Conservation (phyloP, 2,329 filamentous ascomycete genomes). For the Penicillium hordei region DNA sequence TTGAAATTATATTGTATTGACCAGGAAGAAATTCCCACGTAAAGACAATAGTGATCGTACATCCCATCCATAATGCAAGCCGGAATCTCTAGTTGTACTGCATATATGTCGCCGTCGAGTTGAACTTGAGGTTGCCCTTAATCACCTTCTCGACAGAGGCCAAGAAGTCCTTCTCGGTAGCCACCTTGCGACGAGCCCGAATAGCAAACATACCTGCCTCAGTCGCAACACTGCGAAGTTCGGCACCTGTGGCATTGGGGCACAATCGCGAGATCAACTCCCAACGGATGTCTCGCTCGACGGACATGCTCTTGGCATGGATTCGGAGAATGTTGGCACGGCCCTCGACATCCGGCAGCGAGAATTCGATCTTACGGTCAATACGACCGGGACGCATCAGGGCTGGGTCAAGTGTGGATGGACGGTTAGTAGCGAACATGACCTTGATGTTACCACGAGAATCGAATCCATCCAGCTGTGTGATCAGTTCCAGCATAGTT, state of each 20-base stretch:
- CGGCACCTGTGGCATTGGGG: slow-evolving; percentile 94
- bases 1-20: slow-evolving; percentile 25
- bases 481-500: slow-evolving; percentile 97
- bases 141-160: slow-evolving; percentile 99
- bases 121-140: slow-evolving; percentile 99
- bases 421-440: slow-evolving; percentile 98
- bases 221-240: slow-evolving; percentile 92
- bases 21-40: slow-evolving; percentile 16
- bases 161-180: slow-evolving; percentile 97
- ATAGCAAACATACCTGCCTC: slow-evolving; percentile 99
- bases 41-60: slow-evolving; percentile 36
- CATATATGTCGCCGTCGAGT: slow-evolving; percentile 96
- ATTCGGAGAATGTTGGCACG: slow-evolving; percentile 97
- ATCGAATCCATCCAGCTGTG: slow-evolving; percentile 94
- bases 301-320: slow-evolving; percentile 99
- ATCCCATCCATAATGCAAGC: slow-evolving; percentile 32
- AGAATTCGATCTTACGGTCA: slow-evolving; percentile 98
- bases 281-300: slow-evolving; percentile 98
- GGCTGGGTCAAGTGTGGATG: slow-evolving; percentile 92
- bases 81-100: slow-evolving; percentile 81
- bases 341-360: slow-evolving; percentile 92
- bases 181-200: slow-evolving; percentile 89
- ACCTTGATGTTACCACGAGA: slow-evolving; percentile 98
- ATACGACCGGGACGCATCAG: slow-evolving; percentile 97
- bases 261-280: slow-evolving; percentile 96